Percentiles rank a stretch among this genome's conserved stretches.
Evolutionary conservation across 441 rosid species (phyloP).

Genomic region (Arabidopsis lyrata): DNA sequence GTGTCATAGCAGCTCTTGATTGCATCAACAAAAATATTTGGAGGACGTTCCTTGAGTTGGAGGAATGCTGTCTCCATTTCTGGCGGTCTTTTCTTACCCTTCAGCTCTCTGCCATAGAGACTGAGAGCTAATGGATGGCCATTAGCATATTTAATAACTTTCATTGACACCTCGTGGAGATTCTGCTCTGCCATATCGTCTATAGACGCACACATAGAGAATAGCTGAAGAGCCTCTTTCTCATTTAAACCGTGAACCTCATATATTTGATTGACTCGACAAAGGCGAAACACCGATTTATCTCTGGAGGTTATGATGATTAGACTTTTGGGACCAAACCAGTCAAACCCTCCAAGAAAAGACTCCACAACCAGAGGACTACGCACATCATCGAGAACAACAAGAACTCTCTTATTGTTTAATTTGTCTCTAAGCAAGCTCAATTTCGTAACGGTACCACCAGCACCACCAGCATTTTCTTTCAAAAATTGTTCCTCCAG

Average conservation of each 20-base stretch:
- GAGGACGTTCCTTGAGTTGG: background rate
- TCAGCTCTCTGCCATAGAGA: background rate
- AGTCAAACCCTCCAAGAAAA: conserved; percentile 2
- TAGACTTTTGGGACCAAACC: conserved; percentile 23
- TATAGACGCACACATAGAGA: conserved; percentile 4
- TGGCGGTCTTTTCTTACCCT: background rate
- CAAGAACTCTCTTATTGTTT: conserved; percentile 1
- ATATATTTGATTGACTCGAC: conserved; percentile 3
- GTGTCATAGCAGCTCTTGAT: conserved; percentile 41
- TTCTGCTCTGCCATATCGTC: background rate
- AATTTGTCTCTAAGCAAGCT: conserved; percentile 8
- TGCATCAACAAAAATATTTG: background rate
- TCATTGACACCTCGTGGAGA: background rate
- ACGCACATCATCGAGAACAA: conserved; percentile 34
- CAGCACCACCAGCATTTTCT: background rate
- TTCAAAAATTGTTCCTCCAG: background rate
- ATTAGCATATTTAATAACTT: background rate
- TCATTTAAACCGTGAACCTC: conserved; percentile 24
- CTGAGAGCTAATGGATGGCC: conserved; percentile 46
- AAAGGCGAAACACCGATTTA: conserved; percentile 28
- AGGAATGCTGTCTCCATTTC: background rate
- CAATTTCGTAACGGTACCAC: background rate
- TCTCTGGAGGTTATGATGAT: conserved; percentile 48
- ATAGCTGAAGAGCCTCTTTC: conserved; percentile 42
- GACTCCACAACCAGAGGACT: background rate